Base-by-base conservation (phyloP, 768 basidiomycete genomes). In the Asterophora lycoperdoides region DNA sequence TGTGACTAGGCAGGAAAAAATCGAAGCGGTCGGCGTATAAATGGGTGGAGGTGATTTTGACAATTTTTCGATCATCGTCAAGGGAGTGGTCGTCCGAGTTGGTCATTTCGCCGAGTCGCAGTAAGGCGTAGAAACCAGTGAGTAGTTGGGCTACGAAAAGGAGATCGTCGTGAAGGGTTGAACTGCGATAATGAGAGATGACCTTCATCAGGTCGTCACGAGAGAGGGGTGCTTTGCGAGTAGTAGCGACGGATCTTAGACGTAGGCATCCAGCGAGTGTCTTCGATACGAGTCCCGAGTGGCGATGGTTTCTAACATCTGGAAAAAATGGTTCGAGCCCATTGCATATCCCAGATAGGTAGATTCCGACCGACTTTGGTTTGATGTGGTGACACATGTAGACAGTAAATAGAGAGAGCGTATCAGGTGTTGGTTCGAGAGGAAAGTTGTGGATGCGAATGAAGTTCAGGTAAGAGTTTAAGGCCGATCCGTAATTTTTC, bases 391-490 rank as follows among this genome's bases (percentile, higher is more conserved):
- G 54, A 3, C 48, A 67, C 63, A 69, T 70, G 54, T 56, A 74
- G 1, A 65, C 62, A 4, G 59, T 55, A 49, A 52, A 76, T 19
- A 68, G 65, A 9, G 60, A 61, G 3, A 76, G 56, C 0, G 71
- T 72, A 38, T 74, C 64, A 1, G 54, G 45, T 0, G 70, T 72
- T 0, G 73, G 75, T 0, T 69, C 58, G 14, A 69, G 23, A 4
- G 70, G 60, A 11, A 72, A 54, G 3, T 60, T 7, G 45, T 76
- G 72, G 0, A 51, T 1, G 0, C 49, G 17, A 33, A 61, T 60
- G 53, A 76, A 75, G 0, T 58, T 53, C 8, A 73, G 19, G 37
- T 74, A 75, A 3, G 68, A 73, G 18, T 70, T 63, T n/a, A 72
- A 46, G 7, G 65, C 60, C 0, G 69, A 71, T 0, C 56, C 42